These are phyloP conservation scores for Daucus carota DNA, from an alignment of 129 eudicot genomes.

Conservation along the genomic window DNA sequence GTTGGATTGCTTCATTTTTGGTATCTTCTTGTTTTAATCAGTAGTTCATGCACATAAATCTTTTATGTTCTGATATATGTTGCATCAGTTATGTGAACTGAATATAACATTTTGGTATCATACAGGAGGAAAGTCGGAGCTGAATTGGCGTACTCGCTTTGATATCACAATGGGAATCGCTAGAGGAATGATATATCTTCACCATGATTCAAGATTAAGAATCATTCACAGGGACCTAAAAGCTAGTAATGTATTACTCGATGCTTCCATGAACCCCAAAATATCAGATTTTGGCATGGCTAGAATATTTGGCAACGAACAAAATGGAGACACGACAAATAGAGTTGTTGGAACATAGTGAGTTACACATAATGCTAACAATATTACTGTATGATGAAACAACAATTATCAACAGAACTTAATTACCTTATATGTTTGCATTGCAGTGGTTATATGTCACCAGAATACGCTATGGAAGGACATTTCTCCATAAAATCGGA, in stretches of 20 bases:
- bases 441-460: conserved; percentile 12
- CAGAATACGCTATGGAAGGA: conserved; percentile 13
- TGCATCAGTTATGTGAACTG: background rate
- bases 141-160: conserved; percentile 16
- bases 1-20: background rate
- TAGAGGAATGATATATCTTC: conserved; percentile 23
- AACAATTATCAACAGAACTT: background rate
- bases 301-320: no score
- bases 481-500: conserved; percentile 9
- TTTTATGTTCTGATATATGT: background rate
- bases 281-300: no score
- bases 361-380: background rate
- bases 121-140: background rate
- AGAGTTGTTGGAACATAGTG: conserved; percentile 22
- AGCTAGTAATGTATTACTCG: no score
- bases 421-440: background rate
- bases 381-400: background rate
- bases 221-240: no score
- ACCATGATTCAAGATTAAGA: background rate
- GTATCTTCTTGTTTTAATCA: background rate
- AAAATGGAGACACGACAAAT: background rate
- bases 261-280: no score
- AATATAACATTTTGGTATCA: no score
- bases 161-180: conserved; percentile 14
- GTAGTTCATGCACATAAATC: background rate